Evolutionary conservation across 2,329 filamentous ascomycete genomes (phyloP).

Genomic region (Penicillium nordicum): DNA sequence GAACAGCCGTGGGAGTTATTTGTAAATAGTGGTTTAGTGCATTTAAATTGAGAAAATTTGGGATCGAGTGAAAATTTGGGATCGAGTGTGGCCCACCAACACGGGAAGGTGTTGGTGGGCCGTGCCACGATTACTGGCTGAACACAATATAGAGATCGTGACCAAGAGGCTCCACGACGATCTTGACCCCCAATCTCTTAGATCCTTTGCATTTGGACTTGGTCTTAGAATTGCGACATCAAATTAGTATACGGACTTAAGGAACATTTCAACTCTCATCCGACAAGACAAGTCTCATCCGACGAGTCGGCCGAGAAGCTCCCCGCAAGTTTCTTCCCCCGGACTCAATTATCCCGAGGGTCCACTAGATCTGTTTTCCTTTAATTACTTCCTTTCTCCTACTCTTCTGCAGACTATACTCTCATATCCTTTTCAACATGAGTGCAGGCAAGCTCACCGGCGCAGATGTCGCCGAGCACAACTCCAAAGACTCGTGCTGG

Average conservation of each 20-base stretch:
- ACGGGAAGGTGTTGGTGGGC: no score
- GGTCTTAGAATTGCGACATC: background rate
- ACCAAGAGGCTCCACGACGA: background rate
- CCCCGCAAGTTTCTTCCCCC: constrained; percentile 24
- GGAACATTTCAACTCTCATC: background rate
- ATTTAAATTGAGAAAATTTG: no score
- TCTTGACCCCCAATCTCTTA: background rate
- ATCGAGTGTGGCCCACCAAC: no score
- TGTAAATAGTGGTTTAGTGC: no score
- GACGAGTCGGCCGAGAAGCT: constrained; percentile 25
- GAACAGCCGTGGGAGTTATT: no score
- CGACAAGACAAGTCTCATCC: background rate
- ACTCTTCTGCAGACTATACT: constrained; percentile 1
- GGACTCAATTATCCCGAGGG: constrained; percentile 28
- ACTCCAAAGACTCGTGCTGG: constrained; percentile 81
- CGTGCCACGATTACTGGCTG: background rate
- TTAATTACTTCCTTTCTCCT: constrained; percentile 3
- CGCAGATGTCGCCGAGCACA: constrained; percentile 68
- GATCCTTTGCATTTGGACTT: background rate
- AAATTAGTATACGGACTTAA: background rate
- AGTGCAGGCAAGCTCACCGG: constrained; percentile 46
- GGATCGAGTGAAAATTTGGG: no score
- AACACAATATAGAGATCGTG: background rate
- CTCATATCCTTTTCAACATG: constrained; percentile 16
- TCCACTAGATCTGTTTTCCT: constrained; percentile 2